Base-by-base conservation (phyloP, 179 eudicot genomes). In the Drosera spatulata region DNA sequence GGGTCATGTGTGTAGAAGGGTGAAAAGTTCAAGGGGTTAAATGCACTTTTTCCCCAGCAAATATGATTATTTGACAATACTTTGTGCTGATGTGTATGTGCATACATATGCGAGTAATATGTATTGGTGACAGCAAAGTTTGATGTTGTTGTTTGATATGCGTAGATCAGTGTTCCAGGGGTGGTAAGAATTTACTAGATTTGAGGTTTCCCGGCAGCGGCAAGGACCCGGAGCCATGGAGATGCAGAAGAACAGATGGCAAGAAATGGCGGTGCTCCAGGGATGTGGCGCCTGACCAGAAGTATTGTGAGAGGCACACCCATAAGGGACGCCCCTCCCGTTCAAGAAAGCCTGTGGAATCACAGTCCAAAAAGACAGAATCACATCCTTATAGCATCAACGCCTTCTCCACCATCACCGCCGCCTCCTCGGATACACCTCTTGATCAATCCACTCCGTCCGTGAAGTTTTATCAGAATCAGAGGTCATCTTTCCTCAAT, bases 301-400 rank as follows among this genome's bases (percentile, higher is more conserved):
- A 82, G 66, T 91, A 91, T 77, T 91, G 98, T 40, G 96, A 91
- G 77, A 85, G 87, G 55, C 98, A 91, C 75, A 60, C 82, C 68
- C 86, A 88, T 65, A 77, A 85, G 75, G 85, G 88, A 58, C 87
- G 96, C 45, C 82, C 67, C 41, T 53, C 91, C 69, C 95, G 98
- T 91, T 91, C 98, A 91, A 91, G 98, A 91, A 91, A 91, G 98
- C 96, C 71, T 86, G 97, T 91, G 97, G 97, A 91, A 64, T 55
- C 67, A 45, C 14, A 45, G n/a, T 48, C 33, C 33, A 22, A 22
- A 22, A 22, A 22, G 33, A 22, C 60, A 53, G 39, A 85, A 61
- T 65, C 50, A 2, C 61, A 58, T 50, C 41, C 42, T 22, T 6
- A 39, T 59, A 51, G 7, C 56, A 55, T 10, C 71, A 43, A 22